Conservation (phyloP, 176 grass and related monocot species). For the sorghum (Sorghum bicolor) region DNA sequence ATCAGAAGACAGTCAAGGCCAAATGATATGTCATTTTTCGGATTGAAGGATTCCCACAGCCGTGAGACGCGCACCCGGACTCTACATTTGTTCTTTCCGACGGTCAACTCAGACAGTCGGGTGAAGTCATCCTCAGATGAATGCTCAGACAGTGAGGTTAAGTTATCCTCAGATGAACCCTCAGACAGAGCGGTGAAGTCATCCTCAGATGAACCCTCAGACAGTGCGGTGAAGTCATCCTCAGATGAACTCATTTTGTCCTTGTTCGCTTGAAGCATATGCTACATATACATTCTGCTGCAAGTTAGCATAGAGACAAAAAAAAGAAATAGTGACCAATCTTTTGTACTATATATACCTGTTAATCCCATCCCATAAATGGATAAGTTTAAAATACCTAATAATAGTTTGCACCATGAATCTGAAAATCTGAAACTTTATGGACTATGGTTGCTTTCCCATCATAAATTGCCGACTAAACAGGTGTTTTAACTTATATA, state of each 20-base stretch:
- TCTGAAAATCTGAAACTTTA: not conserved
- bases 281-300: not conserved
- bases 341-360: not conserved
- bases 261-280: not conserved
- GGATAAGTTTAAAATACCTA: not conserved
- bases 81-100: not conserved
- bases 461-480: not conserved
- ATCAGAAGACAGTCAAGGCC: conserved; percentile 30
- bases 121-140: conserved; percentile 11
- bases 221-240: conserved; percentile 19
- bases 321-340: not conserved
- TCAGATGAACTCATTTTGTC: conserved; percentile 11
- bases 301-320: not conserved
- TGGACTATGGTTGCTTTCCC: not conserved
- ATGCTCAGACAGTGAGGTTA: no score
- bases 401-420: not conserved
- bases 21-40: not conserved
- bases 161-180: not conserved
- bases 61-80: conserved; percentile 18
- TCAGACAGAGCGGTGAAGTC: conserved; percentile 21
- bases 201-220: no score
- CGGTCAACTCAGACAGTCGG: conserved; percentile 2
- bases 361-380: not conserved
- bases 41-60: conserved; percentile 29
- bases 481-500: not conserved